Base-by-base conservation (phyloP, 768 basidiomycete genomes). In the Amylocystis lapponica region DNA sequence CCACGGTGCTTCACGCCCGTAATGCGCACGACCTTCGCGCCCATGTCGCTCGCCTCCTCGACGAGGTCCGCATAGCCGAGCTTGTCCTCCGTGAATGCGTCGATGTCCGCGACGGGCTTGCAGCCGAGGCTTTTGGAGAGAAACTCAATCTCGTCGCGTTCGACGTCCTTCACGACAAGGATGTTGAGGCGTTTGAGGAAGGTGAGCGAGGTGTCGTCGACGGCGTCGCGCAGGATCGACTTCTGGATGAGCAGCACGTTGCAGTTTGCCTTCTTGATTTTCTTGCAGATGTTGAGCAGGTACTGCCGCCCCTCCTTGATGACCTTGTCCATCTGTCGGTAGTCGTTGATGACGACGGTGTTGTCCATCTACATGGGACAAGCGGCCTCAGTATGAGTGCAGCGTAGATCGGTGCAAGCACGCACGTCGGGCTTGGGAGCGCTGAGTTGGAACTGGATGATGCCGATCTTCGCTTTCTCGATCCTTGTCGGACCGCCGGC, bases 251-350 rank as follows among this genome's bases (percentile, higher is more conserved):
- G 78, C 37, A 99, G 82, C 39, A 97, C 96, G 57, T 98, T 99
- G 76, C 96, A 98, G 53, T 94, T 94, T n/a, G 93, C 84, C 68
- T 96, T 97, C 66, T 98, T 99, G 68, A 99, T 98, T 67, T 93
- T 94, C 68, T 98, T 98, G 81, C 91, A 95, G 41, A 98, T 79
- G 63, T 93, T 97, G 57, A 99, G 81, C 45, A 99, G 78, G 64
- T 99, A 98, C 65, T 94, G 90, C 35, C 96, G 86, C 45, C 95
- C 95, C 66, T 99, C 96, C 66, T 99, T 98, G 67, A 99, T 85
- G 46, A 98, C 93, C 65, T 97, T 96, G 75, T 98, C 96, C 95
- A 99, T 98, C 64, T 97, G 96, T 14, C 96, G 85, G 69, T 99
- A 99, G 67, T 99, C 95, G 51, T 95, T 98, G 55, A 99, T 97